Base-by-base conservation (phyloP, 2,329 filamentous ascomycete species). In the Cercospora sp. region DNA sequence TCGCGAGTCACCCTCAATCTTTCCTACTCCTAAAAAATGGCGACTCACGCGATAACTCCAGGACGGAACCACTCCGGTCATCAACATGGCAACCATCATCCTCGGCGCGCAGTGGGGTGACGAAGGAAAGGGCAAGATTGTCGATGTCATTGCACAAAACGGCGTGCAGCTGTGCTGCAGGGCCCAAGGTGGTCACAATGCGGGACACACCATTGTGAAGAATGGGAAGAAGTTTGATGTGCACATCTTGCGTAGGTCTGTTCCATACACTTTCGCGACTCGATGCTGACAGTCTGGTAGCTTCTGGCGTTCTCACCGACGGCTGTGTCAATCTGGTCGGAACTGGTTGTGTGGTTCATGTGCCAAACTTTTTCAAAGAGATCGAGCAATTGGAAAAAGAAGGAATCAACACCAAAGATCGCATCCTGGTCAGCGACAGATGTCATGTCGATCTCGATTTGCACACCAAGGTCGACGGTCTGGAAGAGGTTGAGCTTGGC, bases 251-350 rank as follows among this genome's bases (percentile, higher is more conserved):
- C 78, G 77, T 77, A 64, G 72, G 76, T 76, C 10, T n/a, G 40
- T 51, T 70, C 53, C 53, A 12, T 6, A 3, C 3, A n/a, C 12
- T 1, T 40, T 3, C 4, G 51, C 57, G 66, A 64, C 23, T 30
- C n/a, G 51, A 5, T 31, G 48, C 68, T 73, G 59, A 70, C 66
- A 23, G 62, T 36, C 1, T 63, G 64, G n/a, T 72, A 75, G 87
- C 89, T 26, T 91, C 88, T 65, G 91, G 91, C 68, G 85, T 94
- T 69, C 84, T 94, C 72, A 91, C 90, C 77, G 89, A 90, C 6
- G 82, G 82, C 53, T 91, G 87, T 78, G 84, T 88, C 74, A 94
- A 93, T 81, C 82, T 94, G 66, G 90, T 94, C 77, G 91, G 83
- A 42, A 78, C 76, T 73, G 81, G 90, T 68, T 90, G 89, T 60